Base-by-base conservation (phyloP, 2,329 filamentous ascomycete species). In the Chaetomiaceae sp. region DNA sequence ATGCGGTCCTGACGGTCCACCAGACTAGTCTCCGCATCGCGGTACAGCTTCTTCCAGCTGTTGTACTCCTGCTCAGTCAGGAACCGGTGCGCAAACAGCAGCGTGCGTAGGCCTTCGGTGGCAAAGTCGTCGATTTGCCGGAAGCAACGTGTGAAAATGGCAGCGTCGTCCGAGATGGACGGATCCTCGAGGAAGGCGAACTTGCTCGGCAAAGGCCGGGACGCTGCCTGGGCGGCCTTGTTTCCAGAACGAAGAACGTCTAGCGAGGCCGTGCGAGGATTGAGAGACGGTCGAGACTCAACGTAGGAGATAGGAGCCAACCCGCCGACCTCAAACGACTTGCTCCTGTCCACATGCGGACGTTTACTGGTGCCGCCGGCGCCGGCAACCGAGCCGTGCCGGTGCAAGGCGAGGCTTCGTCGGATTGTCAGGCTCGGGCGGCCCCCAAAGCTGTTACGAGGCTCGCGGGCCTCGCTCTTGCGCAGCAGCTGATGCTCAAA, bases 81-180 rank as follows among this genome's bases (percentile, higher is more conserved):
- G 58, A 84, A 87, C 2, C 86, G 82, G 62, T 90, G 87, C 0
- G 81, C 87, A 63, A 89, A 95, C 1, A 96, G 72, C 10, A 96
- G 72, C 0, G 90, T 96, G 22, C 90, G 81, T 22, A 96, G 71
- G 15, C 90, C 90, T 59, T 95, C 88, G 0, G 85, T 87, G 0
- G 90, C 89, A 62, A 95, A 96, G 47, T 76, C 87, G 51, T 95
- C 88, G 50, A 95, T 78, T 57, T 96, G 89, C 62, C 89, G 83
- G 65, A 95, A 94, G 65, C 87, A 93, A 18, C 84, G 77, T 60
- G 91, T 86, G 51, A 95, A 89, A 20, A 49, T 38, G 1, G 90
- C 75, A 1, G 78, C 76, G 5, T 84, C 80, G 50, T 83, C 77
- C 0, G 83, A 69, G 46, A 78, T 62, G 42, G 73, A 70, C 8